Conservation (phyloP, 768 basidiomycete genomes). For the Rhodotorula kratochvilovae region DNA sequence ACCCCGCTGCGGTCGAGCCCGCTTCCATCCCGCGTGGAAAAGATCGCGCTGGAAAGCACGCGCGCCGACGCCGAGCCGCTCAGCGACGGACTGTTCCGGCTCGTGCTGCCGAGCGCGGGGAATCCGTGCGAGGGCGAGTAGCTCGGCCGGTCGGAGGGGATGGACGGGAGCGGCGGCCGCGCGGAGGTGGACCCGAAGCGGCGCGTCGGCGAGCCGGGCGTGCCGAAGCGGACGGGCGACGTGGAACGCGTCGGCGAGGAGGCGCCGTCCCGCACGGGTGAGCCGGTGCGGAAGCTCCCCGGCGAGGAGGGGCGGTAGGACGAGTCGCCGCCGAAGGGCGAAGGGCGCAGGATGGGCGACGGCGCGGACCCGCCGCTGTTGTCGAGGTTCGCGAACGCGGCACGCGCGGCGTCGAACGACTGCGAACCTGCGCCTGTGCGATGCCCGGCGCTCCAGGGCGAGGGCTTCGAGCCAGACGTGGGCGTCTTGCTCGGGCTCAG, state of each 20-base stretch:
- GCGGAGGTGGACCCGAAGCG: not conserved
- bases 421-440: slow-evolving; percentile 10
- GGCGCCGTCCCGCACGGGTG: not conserved
- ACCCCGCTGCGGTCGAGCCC: not conserved
- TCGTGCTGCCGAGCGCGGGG: not conserved
- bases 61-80: slow-evolving; percentile 16
- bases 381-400: slow-evolving; percentile 9
- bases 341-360: slow-evolving; percentile 12
- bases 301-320: not conserved
- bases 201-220: not conserved
- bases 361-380: not conserved
- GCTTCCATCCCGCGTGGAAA: slow-evolving; percentile 15
- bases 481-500: not conserved
- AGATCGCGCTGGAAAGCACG: slow-evolving; percentile 34
- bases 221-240: not conserved
- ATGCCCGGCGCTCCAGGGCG: slow-evolving; percentile 19
- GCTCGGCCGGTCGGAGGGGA: slow-evolving; percentile 12
- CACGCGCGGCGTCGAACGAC: slow-evolving; percentile 27
- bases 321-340: slow-evolving; percentile 11
- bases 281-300: not conserved
- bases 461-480: not conserved
- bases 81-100: not conserved
- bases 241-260: not conserved
- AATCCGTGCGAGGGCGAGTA: not conserved
- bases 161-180: slow-evolving; percentile 16